Conservation (phyloP, 495 filamentous ascomycete species). For the Neurospora tetraspora region DNA sequence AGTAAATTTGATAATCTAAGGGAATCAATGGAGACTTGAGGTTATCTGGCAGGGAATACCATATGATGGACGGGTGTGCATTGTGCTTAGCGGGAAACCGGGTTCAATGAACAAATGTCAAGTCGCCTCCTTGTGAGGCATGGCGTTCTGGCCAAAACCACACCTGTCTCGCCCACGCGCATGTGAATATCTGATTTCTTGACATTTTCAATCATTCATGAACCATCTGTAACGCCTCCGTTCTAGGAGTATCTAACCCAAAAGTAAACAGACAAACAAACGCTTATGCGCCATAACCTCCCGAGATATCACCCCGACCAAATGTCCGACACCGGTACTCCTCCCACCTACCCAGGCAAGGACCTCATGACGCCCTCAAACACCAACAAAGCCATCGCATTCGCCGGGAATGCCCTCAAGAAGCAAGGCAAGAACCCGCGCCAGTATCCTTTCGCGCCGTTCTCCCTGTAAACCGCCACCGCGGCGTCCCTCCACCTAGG, state of each 20-base stretch:
- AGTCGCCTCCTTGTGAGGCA: constrained; percentile 12
- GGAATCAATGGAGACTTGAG: constrained; percentile 9
- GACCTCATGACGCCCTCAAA: constrained; percentile 88
- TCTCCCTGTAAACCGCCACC: constrained; percentile 59
- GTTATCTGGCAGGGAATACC: constrained; percentile 14
- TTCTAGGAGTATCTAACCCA: not conserved
- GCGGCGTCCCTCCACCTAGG: constrained; percentile 74
- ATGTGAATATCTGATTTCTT: not conserved
- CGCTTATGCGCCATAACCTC: not conserved
- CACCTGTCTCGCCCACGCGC: not conserved
- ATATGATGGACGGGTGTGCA: constrained; percentile 14
- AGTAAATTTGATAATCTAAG: constrained; percentile 46
- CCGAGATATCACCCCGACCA: not conserved
- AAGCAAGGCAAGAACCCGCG: constrained; percentile 91
- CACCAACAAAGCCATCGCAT: constrained; percentile 84
- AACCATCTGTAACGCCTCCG: not conserved
- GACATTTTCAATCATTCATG: not conserved
- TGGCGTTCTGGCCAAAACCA: constrained; percentile 11
- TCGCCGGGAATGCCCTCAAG: constrained; percentile 88
- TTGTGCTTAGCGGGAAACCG: constrained; percentile 13
- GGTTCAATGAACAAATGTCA: constrained; percentile 16
- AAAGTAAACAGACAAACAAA: not conserved
- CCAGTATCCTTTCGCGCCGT: constrained; percentile 76
- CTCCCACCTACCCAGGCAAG: constrained; percentile 42
- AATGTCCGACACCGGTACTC: not conserved